Percentiles rank a stretch among this genome's conserved stretches.
Conservation (phyloP, 768 basidiomycete genomes). For the Udeniomyces megalosporus region DNA sequence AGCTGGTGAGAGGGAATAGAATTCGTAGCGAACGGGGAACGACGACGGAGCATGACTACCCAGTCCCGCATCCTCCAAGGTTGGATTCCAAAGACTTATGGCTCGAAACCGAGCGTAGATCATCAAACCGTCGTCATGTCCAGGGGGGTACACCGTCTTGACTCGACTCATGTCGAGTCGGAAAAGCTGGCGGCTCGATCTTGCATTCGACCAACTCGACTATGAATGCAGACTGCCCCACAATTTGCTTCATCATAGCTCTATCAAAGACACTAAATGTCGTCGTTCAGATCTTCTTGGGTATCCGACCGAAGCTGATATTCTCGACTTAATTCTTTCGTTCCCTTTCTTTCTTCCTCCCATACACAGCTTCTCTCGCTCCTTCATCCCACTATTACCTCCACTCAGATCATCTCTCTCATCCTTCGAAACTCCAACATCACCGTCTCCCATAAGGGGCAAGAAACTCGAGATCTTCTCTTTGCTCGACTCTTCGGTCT, state of each 20-base stretch:
- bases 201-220: no score
- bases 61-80: no score
- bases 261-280: no score
- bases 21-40: no score
- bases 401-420: slow-evolving; percentile 58
- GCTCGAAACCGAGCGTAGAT: no score
- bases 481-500: slow-evolving; percentile 89
- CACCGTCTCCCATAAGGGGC: slow-evolving; percentile 62
- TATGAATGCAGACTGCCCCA: no score
- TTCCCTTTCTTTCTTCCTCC: not conserved
- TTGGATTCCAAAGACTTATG: no score
- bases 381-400: slow-evolving; percentile 52
- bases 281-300: no score
- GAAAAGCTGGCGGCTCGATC: no score
- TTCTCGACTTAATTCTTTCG: not conserved
- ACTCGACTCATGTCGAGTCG: not conserved
- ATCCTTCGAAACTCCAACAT: slow-evolving; percentile 54
- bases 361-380: slow-evolving; percentile 71
- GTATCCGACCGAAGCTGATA: not conserved
- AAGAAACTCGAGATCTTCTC: slow-evolving; percentile 80
- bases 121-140: no score
- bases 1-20: not conserved
- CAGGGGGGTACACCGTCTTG: not conserved
- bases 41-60: no score
- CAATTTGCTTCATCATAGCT: no score